phyloP scores from a whole-genome alignment of 2,329 filamentous ascomycete genomes.

The Boeremia lycopersici region DNA sequence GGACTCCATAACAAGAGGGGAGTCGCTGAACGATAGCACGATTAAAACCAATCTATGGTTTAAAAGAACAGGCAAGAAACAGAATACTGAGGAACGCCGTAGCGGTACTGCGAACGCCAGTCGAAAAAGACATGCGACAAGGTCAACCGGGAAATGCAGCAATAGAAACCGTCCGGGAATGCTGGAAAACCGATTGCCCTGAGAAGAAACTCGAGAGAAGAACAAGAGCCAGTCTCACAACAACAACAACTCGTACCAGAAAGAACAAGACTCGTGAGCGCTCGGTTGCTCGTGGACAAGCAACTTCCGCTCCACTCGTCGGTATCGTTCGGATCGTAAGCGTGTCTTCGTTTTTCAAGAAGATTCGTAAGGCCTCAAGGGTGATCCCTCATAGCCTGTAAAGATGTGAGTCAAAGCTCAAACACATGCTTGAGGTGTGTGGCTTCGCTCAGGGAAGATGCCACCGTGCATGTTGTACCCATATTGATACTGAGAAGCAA shows the following conservation, averaged over 20 bases:
- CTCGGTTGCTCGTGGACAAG: constrained; percentile 26
- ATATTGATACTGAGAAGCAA: constrained; percentile 52
- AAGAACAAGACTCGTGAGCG: constrained; percentile 44
- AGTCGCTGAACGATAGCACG: constrained; percentile 33
- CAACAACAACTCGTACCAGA: constrained; percentile 38
- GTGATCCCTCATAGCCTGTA: constrained; percentile 6
- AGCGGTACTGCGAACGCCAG: constrained; percentile 29
- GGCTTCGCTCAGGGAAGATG: constrained; percentile 52
- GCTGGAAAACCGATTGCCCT: constrained; percentile 29
- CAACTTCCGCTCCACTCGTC: constrained; percentile 46
- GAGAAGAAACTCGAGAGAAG: constrained; percentile 22
- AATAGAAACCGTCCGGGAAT: constrained; percentile 36
- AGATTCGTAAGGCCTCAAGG: constrained; percentile 41
- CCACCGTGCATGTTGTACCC: constrained; percentile 48
- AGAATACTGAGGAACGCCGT: constrained; percentile 28
- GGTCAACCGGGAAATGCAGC: constrained; percentile 43
- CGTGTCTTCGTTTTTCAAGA: constrained; percentile 43
- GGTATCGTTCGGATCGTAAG: constrained; percentile 40
- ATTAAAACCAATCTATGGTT: constrained; percentile 43
- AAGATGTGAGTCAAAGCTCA: constrained; percentile 24
- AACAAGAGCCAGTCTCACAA: constrained; percentile 30
- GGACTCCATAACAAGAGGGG: constrained; percentile 38
- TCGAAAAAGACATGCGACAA: constrained; percentile 41
- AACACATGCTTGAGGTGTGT: constrained; percentile 52
- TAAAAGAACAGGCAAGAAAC: constrained; percentile 27